Percentiles rank a stretch among this genome's conserved stretches.
These are phyloP conservation scores for Bryoerythrophyllum caledonicum DNA, from an alignment of 225 moss, liverwort and hornwort species.

Conservation along the genomic window DNA sequence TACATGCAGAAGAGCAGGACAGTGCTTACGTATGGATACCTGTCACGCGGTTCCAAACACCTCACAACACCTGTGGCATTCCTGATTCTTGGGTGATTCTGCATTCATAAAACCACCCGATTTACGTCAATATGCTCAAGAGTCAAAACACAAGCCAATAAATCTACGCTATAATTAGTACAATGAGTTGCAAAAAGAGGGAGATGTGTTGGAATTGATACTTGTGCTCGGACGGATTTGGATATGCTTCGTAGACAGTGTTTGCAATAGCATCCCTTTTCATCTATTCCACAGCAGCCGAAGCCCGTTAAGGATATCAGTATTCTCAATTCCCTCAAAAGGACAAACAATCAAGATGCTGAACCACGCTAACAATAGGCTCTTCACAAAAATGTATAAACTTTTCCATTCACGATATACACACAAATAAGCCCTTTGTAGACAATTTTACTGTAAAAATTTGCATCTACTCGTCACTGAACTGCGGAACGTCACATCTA, in stretches of 20 bases:
- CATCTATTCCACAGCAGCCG: slow-evolving; percentile 32
- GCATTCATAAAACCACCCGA: slow-evolving; percentile 4
- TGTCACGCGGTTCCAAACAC: slow-evolving; percentile 5
- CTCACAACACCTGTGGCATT: slow-evolving; percentile 50
- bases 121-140: slow-evolving; percentile 12
- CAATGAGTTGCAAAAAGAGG: slow-evolving; percentile 3
- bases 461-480: slow-evolving; percentile 1
- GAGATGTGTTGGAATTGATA: slow-evolving; percentile 13
- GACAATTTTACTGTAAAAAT: not conserved
- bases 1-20: not conserved
- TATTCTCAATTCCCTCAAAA: not conserved
- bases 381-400: not conserved
- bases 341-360: not conserved
- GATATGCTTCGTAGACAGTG: slow-evolving; percentile 84
- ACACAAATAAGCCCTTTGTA: not conserved
- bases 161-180: not conserved
- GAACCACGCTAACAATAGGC: not conserved
- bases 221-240: slow-evolving; percentile 88
- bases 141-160: not conserved
- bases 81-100: slow-evolving; percentile 45
- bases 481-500: not conserved
- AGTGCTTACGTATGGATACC: slow-evolving; percentile 22
- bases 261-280: slow-evolving; percentile 85
- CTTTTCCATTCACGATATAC: not conserved
- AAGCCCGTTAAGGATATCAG: slow-evolving; percentile 8